phyloP scores from a whole-genome alignment of 768 basidiomycete species.

The Mycena latifolia region DNA sequence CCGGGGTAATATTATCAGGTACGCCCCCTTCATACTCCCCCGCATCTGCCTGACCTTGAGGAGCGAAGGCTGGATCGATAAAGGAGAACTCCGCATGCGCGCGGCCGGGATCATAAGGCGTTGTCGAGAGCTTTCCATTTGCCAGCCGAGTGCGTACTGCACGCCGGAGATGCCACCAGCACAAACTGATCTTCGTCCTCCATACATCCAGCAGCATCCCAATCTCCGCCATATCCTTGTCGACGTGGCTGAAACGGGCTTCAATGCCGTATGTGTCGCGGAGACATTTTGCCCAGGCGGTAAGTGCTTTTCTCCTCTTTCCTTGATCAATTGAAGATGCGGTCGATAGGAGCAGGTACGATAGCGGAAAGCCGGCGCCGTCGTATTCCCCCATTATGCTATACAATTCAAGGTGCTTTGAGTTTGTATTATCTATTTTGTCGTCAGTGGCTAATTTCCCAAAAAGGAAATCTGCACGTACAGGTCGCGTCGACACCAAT shows the following conservation, averaged over 20 bases:
- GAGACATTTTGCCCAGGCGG: conserved; percentile 1
- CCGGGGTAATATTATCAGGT: neutral
- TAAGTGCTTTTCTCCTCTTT: conserved; percentile 36
- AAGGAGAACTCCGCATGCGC: conserved; percentile 32
- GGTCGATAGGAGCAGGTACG: conserved; percentile 41
- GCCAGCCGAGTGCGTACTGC: conserved; percentile 23
- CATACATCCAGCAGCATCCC: conserved; percentile 21
- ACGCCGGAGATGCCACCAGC: conserved; percentile 35
- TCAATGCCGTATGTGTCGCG: conserved; percentile 21
- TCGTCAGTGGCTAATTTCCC: neutral
- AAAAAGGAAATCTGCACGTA: conserved; percentile 12
- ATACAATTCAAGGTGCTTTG: conserved; percentile 40
- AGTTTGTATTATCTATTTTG: conserved; percentile 30
- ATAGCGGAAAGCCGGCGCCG: conserved; percentile 38
- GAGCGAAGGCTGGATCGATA: conserved; percentile 29
- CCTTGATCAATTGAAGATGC: conserved; percentile 30
- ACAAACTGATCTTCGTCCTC: conserved; percentile 33
- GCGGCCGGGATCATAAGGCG: conserved; percentile 31
- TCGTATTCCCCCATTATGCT: conserved; percentile 37
- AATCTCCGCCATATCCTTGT: conserved; percentile 38
- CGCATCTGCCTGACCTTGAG: conserved; percentile 7
- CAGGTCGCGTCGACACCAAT: conserved; percentile 29
- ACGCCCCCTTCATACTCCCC: neutral
- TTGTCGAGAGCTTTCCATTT: conserved; percentile 33
- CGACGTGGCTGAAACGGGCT: conserved; percentile 21